Base-by-base conservation (phyloP, 2,329 filamentous ascomycete species). In the Aspergillus fumigatiaffinis region DNA sequence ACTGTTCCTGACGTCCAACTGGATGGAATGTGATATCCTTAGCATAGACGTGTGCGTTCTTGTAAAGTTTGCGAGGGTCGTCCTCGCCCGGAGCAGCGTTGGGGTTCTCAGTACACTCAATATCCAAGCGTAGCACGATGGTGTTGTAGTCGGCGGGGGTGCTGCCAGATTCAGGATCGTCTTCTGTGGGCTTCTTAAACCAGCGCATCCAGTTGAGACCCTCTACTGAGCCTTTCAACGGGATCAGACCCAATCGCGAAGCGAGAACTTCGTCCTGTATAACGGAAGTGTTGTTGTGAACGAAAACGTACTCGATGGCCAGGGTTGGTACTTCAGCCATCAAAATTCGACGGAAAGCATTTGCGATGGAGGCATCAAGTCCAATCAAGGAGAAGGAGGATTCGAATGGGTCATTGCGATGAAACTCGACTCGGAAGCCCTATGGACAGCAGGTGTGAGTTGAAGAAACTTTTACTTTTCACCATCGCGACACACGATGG, bases 201-300 rank as follows among this genome's bases (percentile, higher is more conserved):
- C 90, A 95, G 72, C 87, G 87, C 78, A 97, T 82, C 80, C 87
- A 92, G 66, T 88, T 85, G 55, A 99, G 80, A 52, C 90, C 92
- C 55, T 89, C 83, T 63, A 87, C 85, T 60, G 86, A 85, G 64
- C 91, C 94, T 63, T 87, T 89, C 66, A 99, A 87, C 20, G 95
- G 94, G 54, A 99, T 89, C 49, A 99, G 85, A 58, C 94, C 94
- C 32, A 99, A 82, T 48, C 94, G 85, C 73, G 94, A 90, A 17
- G 92, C 88, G 52, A 99, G 87, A 4, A 99, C 93, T 79, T 99
- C 94, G 72, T 99, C 94, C 74, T 97, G 93, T 69, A 99, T 94
- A 38, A 99, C 92, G 4, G 91, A 96, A 52, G 93, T 97, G 81
- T 99, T 99, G 81, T 97, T 95, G 73, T 91, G 85, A 63, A 97